Evolutionary conservation across 2,329 filamentous ascomycete genomes (phyloP).

Genomic region (Teratosphaeria destructans): DNA sequence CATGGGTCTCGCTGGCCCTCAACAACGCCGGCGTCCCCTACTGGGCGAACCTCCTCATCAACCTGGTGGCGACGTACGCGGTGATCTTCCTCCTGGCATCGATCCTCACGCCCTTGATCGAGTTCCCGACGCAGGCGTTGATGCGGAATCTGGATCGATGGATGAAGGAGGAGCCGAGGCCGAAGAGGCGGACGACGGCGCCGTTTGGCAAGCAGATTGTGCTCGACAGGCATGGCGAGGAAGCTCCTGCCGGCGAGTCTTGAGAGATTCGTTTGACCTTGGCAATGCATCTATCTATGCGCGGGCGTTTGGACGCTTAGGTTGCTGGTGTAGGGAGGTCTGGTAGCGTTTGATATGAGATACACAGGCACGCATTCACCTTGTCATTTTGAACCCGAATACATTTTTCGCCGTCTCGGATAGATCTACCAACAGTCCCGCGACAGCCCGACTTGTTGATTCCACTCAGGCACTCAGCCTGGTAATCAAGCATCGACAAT

Average conservation of each 20-base stretch:
- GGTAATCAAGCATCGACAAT: too few relatives aligned
- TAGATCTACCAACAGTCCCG: too few relatives aligned
- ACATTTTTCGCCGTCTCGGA: too few relatives aligned
- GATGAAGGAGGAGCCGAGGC: constrained; percentile 8
- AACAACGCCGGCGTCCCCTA: constrained; percentile 22
- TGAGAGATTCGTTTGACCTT: neutral
- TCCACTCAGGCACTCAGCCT: too few relatives aligned
- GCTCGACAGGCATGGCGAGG: neutral
- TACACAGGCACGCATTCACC: neutral
- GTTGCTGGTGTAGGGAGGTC: neutral
- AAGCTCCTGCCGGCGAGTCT: neutral
- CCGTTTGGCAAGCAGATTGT: constrained; percentile 7
- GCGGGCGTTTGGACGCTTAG: neutral
- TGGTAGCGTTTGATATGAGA: neutral
- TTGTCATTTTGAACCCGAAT: too few relatives aligned
- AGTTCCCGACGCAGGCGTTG: constrained; percentile 10
- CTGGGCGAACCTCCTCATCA: constrained; percentile 26
- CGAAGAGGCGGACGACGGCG: constrained; percentile 10
- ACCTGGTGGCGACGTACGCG: constrained; percentile 26
- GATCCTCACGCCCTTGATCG: constrained; percentile 8
- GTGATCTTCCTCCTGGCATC: constrained; percentile 11
- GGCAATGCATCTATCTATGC: neutral
- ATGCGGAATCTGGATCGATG: constrained; percentile 12
- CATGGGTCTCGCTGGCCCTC: constrained; percentile 27
- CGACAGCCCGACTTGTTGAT: too few relatives aligned